Evolutionary conservation across 352 stramenopile species (phyloP).

Genomic region (Globisporangium spiculum): DNA sequence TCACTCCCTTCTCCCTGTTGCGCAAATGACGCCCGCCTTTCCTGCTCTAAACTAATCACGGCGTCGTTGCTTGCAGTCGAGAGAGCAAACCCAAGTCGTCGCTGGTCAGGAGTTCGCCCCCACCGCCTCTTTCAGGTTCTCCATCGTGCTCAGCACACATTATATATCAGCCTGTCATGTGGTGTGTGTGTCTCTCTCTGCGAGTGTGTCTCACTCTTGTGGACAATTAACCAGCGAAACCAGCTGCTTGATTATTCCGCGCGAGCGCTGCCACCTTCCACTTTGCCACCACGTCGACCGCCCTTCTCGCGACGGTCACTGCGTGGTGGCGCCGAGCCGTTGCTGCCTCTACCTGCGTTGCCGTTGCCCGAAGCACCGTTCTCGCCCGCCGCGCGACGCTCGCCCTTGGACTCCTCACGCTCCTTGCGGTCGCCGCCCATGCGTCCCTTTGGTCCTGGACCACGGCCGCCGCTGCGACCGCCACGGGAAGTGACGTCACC

Average conservation of each 20-base stretch:
- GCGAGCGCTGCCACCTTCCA: slow-evolving; percentile 44
- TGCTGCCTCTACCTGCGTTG: slow-evolving; percentile 21
- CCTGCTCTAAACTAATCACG: slow-evolving; percentile 10
- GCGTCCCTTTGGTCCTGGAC: slow-evolving; percentile 50
- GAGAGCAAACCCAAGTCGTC: background rate
- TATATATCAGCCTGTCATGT: slow-evolving; percentile 22
- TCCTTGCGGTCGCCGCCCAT: slow-evolving; percentile 59
- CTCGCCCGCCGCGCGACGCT: slow-evolving; percentile 22
- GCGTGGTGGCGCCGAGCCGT: slow-evolving; percentile 15
- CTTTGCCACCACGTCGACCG: slow-evolving; percentile 61
- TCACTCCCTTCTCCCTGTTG: background rate
- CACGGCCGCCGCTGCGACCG: slow-evolving; percentile 46
- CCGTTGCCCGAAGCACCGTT: slow-evolving; percentile 33
- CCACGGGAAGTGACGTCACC: slow-evolving; percentile 31
- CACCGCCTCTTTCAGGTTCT: background rate
- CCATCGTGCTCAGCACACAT: slow-evolving; percentile 2
- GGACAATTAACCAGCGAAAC: slow-evolving; percentile 1
- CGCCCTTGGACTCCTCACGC: slow-evolving; percentile 51
- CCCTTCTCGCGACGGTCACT: slow-evolving; percentile 61
- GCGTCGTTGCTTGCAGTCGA: background rate
- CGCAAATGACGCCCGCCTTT: slow-evolving; percentile 4
- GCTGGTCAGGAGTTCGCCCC: background rate
- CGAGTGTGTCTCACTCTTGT: slow-evolving; percentile 5
- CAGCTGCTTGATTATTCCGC: slow-evolving; percentile 37
- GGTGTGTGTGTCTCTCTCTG: slow-evolving; percentile 17